These are phyloP conservation scores for Schizophyllum amplum DNA, from an alignment of 1,284 basidiomycete genomes.

Conservation along the genomic window DNA sequence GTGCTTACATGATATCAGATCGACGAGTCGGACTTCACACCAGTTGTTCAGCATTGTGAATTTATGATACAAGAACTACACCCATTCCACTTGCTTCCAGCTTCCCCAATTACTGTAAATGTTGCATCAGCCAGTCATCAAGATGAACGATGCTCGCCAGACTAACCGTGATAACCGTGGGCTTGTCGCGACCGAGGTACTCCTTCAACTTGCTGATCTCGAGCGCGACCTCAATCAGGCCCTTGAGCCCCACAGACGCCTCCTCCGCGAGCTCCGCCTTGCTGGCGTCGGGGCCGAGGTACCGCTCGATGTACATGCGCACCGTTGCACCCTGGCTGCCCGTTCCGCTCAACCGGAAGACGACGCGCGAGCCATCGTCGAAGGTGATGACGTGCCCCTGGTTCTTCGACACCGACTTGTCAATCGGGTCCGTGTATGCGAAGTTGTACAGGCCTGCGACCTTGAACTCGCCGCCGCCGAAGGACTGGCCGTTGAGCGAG, in stretches of 20 bases:
- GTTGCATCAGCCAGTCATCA: background rate
- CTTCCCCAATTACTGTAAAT: background rate
- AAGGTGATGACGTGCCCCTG: conserved; percentile 95
- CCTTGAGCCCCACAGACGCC: conserved; percentile 87
- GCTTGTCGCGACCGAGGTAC: conserved; percentile 81
- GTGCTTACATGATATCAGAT: background rate
- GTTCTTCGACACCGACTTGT: conserved; percentile 87
- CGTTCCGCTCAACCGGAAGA: conserved; percentile 94
- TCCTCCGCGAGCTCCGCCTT: conserved; percentile 65
- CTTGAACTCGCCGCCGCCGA: conserved; percentile 70
- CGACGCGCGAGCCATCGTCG: conserved; percentile 85
- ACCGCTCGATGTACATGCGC: conserved; percentile 88
- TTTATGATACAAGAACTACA: background rate
- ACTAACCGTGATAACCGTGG: conserved; percentile 92
- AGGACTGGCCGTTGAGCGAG: conserved; percentile 59
- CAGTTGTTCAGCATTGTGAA: background rate
- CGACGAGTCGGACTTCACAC: background rate
- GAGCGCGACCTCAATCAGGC: conserved; percentile 92
- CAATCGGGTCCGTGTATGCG: conserved; percentile 96
- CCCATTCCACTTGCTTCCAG: background rate
- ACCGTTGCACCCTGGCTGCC: conserved; percentile 95
- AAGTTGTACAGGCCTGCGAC: conserved; percentile 83
- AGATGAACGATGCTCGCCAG: background rate
- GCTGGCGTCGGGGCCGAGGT: conserved; percentile 70
- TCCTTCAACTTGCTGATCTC: conserved; percentile 78